A percentile compares a stretch with the other conserved stretches of the same genome.
phyloP scores from a whole-genome alignment of 139 green algal species.

The Pleodorina starrii region DNA sequence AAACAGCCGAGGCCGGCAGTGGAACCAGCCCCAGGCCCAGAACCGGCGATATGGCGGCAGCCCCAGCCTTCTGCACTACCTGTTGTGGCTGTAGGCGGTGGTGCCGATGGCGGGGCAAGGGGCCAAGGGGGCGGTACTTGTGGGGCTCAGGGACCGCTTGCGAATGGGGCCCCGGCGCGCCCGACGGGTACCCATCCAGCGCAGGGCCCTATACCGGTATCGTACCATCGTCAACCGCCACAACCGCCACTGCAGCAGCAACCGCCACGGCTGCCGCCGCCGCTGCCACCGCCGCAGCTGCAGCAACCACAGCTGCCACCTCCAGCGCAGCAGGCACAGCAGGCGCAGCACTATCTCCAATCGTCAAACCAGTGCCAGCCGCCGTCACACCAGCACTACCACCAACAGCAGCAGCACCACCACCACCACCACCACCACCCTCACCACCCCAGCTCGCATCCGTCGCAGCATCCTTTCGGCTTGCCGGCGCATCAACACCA shows the following conservation, averaged over 20 bases:
- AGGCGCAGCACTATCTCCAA: not conserved
- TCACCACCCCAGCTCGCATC: not conserved
- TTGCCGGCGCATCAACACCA: too few species aligned
- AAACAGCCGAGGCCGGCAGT: not conserved
- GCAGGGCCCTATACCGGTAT: not conserved
- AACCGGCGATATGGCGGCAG: too few species aligned
- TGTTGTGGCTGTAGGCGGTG: not conserved
- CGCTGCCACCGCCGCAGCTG: not conserved
- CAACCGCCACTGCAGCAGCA: not conserved
- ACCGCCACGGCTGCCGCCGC: not conserved
- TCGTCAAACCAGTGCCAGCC: not conserved
- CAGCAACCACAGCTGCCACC: not conserved
- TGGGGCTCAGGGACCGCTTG: not conserved
- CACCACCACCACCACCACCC: not conserved
- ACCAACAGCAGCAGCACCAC: slow-evolving; percentile 13
- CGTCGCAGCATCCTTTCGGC: not conserved
- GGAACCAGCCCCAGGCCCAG: not conserved
- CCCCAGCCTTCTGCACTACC: not conserved
- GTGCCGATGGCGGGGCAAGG: not conserved
- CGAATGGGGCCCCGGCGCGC: not conserved
- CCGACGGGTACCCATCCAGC: not conserved
- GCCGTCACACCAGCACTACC: not conserved
- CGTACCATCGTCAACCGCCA: not conserved
- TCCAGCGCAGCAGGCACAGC: not conserved
- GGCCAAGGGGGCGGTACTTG: too few species aligned